These are phyloP conservation scores for Colletotrichum sp. DNA, from an alignment of 2,329 filamentous ascomycete genomes.

Conservation along the genomic window DNA sequence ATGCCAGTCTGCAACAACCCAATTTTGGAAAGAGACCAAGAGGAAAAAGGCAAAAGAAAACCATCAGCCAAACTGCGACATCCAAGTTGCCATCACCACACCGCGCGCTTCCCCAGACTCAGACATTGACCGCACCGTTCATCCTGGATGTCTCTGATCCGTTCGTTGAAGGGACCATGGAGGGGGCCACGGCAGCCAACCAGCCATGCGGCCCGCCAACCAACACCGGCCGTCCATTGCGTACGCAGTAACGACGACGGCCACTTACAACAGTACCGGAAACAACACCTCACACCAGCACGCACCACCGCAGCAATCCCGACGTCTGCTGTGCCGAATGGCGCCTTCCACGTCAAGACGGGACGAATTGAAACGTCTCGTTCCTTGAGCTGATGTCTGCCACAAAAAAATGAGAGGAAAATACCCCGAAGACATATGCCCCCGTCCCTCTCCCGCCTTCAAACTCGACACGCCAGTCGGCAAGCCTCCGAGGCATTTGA, in stretches of 20 bases:
- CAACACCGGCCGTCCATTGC: background rate
- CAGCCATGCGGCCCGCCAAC: background rate
- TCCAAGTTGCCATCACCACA: background rate
- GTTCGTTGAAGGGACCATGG: background rate
- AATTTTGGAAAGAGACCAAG: background rate
- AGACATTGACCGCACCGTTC: background rate
- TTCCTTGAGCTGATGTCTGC: constrained; percentile 14
- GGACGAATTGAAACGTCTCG: constrained; percentile 14
- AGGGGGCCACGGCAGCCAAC: background rate
- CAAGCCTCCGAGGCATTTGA: background rate
- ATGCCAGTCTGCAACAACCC: background rate
- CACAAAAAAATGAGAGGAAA: constrained; percentile 7
- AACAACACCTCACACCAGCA: background rate
- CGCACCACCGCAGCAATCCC: background rate
- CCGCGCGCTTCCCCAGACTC: background rate
- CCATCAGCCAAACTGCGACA: background rate
- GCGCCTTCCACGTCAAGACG: background rate
- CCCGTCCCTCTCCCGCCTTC: background rate
- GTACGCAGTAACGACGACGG: background rate
- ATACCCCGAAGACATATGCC: background rate
- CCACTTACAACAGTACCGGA: background rate
- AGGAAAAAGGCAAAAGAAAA: background rate
- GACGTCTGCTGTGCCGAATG: background rate
- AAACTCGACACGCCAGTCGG: background rate
- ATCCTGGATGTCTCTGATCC: background rate